Evolutionary conservation across 129 eudicot genomes (phyloP).

Genomic region (Saposhnikovia divaricata): DNA sequence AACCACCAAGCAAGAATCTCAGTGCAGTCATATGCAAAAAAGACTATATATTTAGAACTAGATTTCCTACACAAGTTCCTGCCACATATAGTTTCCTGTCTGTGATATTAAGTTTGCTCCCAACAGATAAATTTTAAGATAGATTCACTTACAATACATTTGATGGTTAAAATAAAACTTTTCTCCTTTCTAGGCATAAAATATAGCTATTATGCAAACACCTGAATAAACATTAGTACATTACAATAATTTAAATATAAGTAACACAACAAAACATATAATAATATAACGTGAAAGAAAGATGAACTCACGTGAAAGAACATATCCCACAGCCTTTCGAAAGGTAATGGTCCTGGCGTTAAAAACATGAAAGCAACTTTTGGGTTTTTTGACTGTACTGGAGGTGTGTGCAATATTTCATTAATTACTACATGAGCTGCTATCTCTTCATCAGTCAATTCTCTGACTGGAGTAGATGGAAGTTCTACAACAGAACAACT

Average conservation of each 20-base stretch:
- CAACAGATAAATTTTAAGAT: background rate
- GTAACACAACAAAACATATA: background rate
- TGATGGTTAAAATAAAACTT: background rate
- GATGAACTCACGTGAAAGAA: constrained; percentile 45
- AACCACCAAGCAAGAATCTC: background rate
- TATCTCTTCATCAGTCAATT: constrained; percentile 51
- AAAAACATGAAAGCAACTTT: constrained; percentile 59
- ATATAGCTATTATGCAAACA: background rate
- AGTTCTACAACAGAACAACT: constrained; percentile 33
- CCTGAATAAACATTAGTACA: background rate
- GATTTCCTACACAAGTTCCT: background rate
- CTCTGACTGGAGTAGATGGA: constrained; percentile 32
- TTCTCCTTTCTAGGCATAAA: background rate
- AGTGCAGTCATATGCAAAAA: background rate
- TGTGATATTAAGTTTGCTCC: background rate
- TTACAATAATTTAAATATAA: background rate
- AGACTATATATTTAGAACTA: background rate
- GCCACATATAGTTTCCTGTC: background rate
- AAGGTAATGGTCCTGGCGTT: constrained; percentile 53
- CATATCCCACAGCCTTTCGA: constrained; percentile 61
- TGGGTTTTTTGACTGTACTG: constrained; percentile 23
- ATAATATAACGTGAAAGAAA: background rate
- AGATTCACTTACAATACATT: background rate
- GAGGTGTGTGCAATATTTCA: constrained; percentile 43
- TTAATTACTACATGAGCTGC: constrained; percentile 47